Base-by-base conservation (phyloP, 164 flowering plant genomes). In the Pachysandra terminalis region DNA sequence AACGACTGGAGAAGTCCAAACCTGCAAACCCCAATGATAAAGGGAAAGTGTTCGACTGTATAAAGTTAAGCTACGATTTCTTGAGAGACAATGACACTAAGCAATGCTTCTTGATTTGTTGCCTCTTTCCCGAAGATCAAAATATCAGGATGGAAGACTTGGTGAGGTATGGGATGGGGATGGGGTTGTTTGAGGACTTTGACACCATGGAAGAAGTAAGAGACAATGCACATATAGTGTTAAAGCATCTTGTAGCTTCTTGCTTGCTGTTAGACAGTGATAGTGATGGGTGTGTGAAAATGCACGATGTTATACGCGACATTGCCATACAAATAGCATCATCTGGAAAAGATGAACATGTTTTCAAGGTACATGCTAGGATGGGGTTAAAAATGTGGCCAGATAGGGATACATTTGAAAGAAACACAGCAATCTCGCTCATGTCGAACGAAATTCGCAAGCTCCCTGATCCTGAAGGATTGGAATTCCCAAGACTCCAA, bases 281-380 rank as follows among this genome's bases (percentile, higher is more conserved):
- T 2, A 5, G 2, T 0, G 16, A 22, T 0, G 53, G 19, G 0
- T 23, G 9, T 15, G 27, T 61, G 12, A 61, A 21, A 56, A 72
- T 72, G 70, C 71, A 72, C 26, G 71, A 72, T 17, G 63, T 61
- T n/a, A n/a, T 67, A 19, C 71, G 58, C 21, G 58, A 48, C 19
- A 41, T 67, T 25, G 71, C 67, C 0, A 19, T 60, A 7, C 8
- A 19, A 2, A 55, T 66, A 1, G 26, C n/a, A 26, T 56, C 61
- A 56, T 40, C 61, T 9, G 21, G n/a, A 15, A n/a, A n/a, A n/a
- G 45, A 41, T 21, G 19, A 65, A 2, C 13, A 57, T n/a, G 13
- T 1, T 2, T 53, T 64, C 10, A 28, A 63, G 25, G 51, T 65
- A 17, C 23, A 26, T 45, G 24, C 61, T 52, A 23, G 66, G 16